Conservation (phyloP, 768 basidiomycete species). For the Mycena amicta region DNA sequence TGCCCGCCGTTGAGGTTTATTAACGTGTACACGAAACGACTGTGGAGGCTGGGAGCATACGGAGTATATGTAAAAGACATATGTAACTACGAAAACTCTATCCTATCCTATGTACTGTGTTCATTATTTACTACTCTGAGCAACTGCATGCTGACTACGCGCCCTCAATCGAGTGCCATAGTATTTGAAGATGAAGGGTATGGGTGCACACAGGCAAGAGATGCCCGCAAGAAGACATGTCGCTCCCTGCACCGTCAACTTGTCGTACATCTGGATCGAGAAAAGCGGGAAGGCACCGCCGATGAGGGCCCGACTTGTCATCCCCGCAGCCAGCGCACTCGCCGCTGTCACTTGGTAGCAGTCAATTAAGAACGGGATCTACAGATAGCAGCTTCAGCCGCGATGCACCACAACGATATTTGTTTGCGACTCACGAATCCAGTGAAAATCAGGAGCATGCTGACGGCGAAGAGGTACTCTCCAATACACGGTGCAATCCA, state of each 20-base stretch:
- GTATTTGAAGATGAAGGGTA: slow-evolving; percentile 48
- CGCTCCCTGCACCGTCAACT: slow-evolving; percentile 25
- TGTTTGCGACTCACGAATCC: slow-evolving; percentile 14
- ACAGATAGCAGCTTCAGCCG: neutral
- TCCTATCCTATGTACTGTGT: neutral
- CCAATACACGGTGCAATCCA: slow-evolving; percentile 21
- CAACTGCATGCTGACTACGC: slow-evolving; percentile 36
- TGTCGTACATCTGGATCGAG: slow-evolving; percentile 42
- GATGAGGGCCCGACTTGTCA: slow-evolving; percentile 37
- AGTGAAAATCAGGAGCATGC: slow-evolving; percentile 20
- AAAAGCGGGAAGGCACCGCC: slow-evolving; percentile 47
- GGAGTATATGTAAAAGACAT: too few species aligned
- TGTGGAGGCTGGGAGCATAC: too few species aligned
- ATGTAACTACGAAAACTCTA: too few species aligned
- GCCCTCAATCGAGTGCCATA: slow-evolving; percentile 44
- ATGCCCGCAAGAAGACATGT: slow-evolving; percentile 39
- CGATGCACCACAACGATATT: neutral
- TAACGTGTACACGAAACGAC: too few species aligned
- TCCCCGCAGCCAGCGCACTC: slow-evolving; percentile 39
- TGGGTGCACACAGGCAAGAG: slow-evolving; percentile 41
- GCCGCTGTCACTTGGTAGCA: slow-evolving; percentile 13
- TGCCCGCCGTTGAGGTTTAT: too few species aligned
- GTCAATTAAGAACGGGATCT: slow-evolving; percentile 20
- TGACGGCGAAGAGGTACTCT: slow-evolving; percentile 16
- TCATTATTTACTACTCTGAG: neutral